These are phyloP conservation scores for Amaranthus hypochondriacus DNA, from an alignment of 148 eudicot genomes.

Conservation along the genomic window DNA sequence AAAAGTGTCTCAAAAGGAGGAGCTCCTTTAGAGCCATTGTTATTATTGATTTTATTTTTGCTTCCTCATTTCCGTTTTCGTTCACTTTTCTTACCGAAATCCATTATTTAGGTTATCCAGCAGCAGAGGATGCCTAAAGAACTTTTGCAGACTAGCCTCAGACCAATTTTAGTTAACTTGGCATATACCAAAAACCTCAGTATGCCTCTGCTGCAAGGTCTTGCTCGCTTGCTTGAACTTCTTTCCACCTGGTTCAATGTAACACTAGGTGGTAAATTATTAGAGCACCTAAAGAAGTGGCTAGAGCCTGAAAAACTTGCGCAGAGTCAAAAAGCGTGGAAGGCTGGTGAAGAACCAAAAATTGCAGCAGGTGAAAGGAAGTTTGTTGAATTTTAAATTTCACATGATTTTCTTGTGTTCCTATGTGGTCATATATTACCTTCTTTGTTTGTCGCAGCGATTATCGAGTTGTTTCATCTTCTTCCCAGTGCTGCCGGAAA, in stretches of 20 bases:
- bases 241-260: conserved; percentile 96
- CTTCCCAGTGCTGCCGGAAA: conserved; percentile 95
- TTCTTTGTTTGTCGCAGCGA: conserved; percentile 61
- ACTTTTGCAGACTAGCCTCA: conserved; percentile 92
- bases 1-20: neutral
- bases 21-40: neutral
- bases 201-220: conserved; percentile 96
- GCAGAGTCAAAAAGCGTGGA: conserved; percentile 89
- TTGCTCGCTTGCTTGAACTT: conserved; percentile 94
- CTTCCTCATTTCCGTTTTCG: neutral
- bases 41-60: neutral
- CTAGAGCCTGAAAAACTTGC: conserved; percentile 96
- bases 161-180: conserved; percentile 90
- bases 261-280: conserved; percentile 80
- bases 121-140: conserved; percentile 99
- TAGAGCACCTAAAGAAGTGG: conserved; percentile 97
- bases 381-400: conserved; percentile 6
- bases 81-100: conserved; percentile 9
- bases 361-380: conserved; percentile 78
- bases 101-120: conserved; percentile 55
- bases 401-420: neutral
- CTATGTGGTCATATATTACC: conserved; percentile 4
- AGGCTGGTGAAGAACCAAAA: conserved; percentile 97
- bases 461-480: conserved; percentile 93
- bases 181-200: conserved; percentile 92